A percentile compares a stretch with the other conserved stretches of the same genome.
Conservation (phyloP, 2,329 filamentous ascomycete genomes). For the Aureobasidium zeae region DNA sequence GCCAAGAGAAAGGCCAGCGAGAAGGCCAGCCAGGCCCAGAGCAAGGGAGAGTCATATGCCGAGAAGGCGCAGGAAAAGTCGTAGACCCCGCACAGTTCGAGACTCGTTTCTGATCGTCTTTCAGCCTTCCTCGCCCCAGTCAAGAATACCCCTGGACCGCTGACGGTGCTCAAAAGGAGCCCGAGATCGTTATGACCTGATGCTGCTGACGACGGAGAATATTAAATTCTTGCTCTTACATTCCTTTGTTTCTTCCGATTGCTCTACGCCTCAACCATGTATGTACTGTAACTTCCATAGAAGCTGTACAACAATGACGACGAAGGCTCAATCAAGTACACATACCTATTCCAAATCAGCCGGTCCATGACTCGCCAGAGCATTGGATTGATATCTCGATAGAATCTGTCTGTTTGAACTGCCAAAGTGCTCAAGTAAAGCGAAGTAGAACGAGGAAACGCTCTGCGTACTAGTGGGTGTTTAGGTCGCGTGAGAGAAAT, state of each 20-base stretch:
- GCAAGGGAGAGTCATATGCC: constrained; percentile 22
- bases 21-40: constrained; percentile 18
- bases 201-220: neutral
- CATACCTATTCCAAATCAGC: too few species aligned
- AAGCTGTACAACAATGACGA: constrained; percentile 1
- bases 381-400: too few species aligned
- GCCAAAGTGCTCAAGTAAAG: too few species aligned
- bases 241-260: constrained; percentile 3
- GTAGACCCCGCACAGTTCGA: neutral
- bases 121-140: constrained; percentile 3
- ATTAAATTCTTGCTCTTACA: neutral
- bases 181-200: neutral
- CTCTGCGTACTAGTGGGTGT: too few species aligned
- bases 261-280: constrained; percentile 4
- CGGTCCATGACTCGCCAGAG: too few species aligned
- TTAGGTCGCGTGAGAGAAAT: too few species aligned
- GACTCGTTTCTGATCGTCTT: constrained; percentile 3
- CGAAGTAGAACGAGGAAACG: too few species aligned
- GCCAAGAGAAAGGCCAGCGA: constrained; percentile 22
- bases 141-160: constrained; percentile 9
- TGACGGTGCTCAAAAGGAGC: constrained; percentile 5
- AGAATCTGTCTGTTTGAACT: too few species aligned
- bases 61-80: constrained; percentile 21
- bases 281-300: constrained; percentile 13
- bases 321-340: constrained; percentile 7